These are phyloP conservation scores for Danielia reshetovae DNA, from an alignment of 805 yeast species.

Conservation along the genomic window DNA sequence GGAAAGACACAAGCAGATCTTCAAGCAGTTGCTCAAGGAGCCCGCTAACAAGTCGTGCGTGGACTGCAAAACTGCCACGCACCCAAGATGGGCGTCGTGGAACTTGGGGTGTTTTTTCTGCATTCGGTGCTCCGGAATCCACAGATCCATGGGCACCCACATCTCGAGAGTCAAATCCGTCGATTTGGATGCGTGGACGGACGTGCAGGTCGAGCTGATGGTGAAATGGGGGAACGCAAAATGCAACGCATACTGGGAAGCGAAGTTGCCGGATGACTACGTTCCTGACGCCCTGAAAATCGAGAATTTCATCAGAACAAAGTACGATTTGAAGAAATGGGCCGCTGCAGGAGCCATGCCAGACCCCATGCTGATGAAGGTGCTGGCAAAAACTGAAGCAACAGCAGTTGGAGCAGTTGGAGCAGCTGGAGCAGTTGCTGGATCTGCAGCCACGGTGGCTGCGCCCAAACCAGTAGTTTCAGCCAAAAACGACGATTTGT, in stretches of 20 bases:
- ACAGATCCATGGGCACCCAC: slow-evolving; percentile 93
- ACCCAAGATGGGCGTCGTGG: slow-evolving; percentile 99
- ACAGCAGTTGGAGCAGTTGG: slow-evolving; percentile 2
- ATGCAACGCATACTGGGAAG: slow-evolving; percentile 85
- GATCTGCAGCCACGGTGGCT: slow-evolving; percentile 2
- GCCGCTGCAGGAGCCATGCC: slow-evolving; percentile 52
- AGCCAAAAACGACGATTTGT: background rate
- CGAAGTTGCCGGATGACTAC: slow-evolving; percentile 63
- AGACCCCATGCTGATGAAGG: slow-evolving; percentile 46
- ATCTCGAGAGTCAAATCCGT: slow-evolving; percentile 89
- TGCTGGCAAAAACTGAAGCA: background rate
- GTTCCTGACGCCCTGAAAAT: slow-evolving; percentile 81
- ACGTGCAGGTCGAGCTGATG: slow-evolving; percentile 80
- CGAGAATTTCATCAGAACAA: slow-evolving; percentile 86
- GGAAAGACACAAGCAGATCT: slow-evolving; percentile 62
- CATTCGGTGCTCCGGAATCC: slow-evolving; percentile 94
- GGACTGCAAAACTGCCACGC: slow-evolving; percentile 84
- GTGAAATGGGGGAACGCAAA: slow-evolving; percentile 80
- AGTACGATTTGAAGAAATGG: slow-evolving; percentile 92
- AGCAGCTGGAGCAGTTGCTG: slow-evolving; percentile 1
- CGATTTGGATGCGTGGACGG: slow-evolving; percentile 95
- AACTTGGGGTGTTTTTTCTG: slow-evolving; percentile 89
- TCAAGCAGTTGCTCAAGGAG: slow-evolving; percentile 72
- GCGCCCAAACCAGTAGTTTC: slow-evolving; percentile 1
- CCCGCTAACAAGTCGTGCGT: slow-evolving; percentile 78